These are phyloP conservation scores for Dorcoceras hygrometricum DNA, from an alignment of 257 asterid species.

Conservation along the genomic window DNA sequence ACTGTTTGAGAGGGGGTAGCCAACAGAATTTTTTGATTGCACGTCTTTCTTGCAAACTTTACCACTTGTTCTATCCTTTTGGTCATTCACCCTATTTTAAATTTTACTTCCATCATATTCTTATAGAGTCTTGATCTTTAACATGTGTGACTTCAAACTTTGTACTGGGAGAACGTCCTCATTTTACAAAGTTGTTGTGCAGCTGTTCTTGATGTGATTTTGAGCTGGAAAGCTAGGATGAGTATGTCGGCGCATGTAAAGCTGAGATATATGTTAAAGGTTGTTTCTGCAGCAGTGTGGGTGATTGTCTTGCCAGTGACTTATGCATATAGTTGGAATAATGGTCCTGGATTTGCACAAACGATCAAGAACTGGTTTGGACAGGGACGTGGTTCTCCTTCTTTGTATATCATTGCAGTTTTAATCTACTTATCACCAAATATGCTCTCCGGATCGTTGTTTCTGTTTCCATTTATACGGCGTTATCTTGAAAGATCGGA, in stretches of 20 bases:
- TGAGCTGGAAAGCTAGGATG: slow-evolving; percentile 88
- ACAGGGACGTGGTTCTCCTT: slow-evolving; percentile 64
- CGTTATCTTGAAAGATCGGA: slow-evolving; percentile 87
- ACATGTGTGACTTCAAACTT: slow-evolving; percentile 1
- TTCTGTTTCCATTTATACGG: slow-evolving; percentile 81
- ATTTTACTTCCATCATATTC: background rate
- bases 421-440: slow-evolving; percentile 84
- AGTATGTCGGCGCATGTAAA: slow-evolving; percentile 83
- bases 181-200: slow-evolving; percentile 30
- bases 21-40: slow-evolving; percentile 7
- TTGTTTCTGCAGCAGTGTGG: slow-evolving; percentile 81
- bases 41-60: slow-evolving; percentile 12
- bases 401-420: slow-evolving; percentile 77
- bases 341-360: slow-evolving; percentile 67
- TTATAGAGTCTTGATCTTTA: background rate
- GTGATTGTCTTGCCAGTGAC: slow-evolving; percentile 84
- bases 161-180: background rate
- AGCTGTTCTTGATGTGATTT: slow-evolving; percentile 73
- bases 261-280: slow-evolving; percentile 80
- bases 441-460: slow-evolving; percentile 78
- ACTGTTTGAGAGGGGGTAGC: background rate
- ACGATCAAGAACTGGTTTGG: slow-evolving; percentile 88
- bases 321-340: slow-evolving; percentile 85
- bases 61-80: background rate
- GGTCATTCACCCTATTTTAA: background rate